phyloP scores from a whole-genome alignment of 163 green algal genomes.

The Chlamydomonas reinhardtii region DNA sequence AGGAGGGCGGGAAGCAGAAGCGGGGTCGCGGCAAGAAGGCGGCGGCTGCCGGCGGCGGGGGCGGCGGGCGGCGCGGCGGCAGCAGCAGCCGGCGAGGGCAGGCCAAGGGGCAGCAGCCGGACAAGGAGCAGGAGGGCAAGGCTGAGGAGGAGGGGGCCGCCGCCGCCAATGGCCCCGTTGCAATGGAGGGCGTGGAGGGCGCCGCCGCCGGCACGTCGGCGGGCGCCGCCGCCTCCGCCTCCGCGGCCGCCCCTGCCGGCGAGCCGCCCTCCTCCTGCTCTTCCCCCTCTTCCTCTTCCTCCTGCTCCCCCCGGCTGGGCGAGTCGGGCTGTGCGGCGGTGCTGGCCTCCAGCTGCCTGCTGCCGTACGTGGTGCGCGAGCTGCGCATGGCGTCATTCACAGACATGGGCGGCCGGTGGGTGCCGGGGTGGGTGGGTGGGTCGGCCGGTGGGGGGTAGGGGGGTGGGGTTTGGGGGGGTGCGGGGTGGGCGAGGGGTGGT shows the following conservation, averaged over 20 bases:
- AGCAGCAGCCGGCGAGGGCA: background rate
- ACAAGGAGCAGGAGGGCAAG: background rate
- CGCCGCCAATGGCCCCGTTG: too few relatives aligned
- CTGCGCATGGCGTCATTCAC: constrained; percentile 66
- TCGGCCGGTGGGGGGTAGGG: background rate
- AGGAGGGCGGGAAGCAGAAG: background rate
- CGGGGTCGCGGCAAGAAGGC: background rate
- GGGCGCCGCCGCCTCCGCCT: background rate
- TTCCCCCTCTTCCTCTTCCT: background rate
- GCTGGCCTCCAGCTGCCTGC: constrained; percentile 55
- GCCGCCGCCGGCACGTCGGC: background rate
- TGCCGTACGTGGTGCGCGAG: constrained; percentile 67
- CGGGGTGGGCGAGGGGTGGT: background rate
- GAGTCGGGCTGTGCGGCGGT: background rate
- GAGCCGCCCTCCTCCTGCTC: background rate
- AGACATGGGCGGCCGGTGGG: constrained; percentile 59
- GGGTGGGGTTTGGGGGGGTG: background rate
- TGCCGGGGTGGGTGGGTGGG: background rate
- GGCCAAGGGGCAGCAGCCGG: background rate
- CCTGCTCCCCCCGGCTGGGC: constrained; percentile 1
- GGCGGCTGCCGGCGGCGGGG: background rate
- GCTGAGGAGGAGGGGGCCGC: background rate
- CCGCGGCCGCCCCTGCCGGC: background rate
- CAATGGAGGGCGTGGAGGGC: constrained; percentile 39
- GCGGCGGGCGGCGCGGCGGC: background rate